These are phyloP conservation scores for Theileria equi DNA, from an alignment of 169 alveolate genomes.

Conservation along the genomic window DNA sequence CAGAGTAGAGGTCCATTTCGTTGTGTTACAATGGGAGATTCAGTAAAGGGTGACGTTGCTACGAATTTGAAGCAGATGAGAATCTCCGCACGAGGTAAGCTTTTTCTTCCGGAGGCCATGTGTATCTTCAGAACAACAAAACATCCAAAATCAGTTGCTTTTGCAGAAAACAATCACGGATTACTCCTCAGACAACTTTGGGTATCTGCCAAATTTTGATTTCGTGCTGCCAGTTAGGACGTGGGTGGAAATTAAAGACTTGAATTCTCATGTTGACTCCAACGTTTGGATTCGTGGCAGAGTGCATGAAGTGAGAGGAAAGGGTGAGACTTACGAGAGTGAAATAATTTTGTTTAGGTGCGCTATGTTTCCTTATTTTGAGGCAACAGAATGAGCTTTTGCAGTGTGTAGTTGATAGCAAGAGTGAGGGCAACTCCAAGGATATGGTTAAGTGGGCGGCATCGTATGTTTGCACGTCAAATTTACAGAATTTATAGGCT, in stretches of 20 bases:
- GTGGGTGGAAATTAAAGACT: conserved; percentile 23
- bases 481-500: conserved; percentile 11
- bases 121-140: conserved; percentile 40
- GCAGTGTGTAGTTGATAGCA: conserved; percentile 78
- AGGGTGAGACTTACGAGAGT: conserved; percentile 50
- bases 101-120: no score
- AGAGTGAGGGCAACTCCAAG: conserved; percentile 66
- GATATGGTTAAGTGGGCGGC: conserved; percentile 86
- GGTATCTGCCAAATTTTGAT: conserved; percentile 16
- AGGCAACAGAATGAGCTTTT: conserved; percentile 74
- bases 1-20: no score
- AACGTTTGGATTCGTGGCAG: conserved; percentile 81
- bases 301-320: conserved; percentile 77
- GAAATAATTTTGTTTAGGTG: conserved; percentile 28
- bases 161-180: conserved; percentile 41
- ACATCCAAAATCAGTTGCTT: conserved; percentile 13
- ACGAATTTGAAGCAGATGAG: no score
- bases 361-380: conserved; percentile 72
- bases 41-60: no score
- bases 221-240: conserved; percentile 5
- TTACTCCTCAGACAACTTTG: conserved; percentile 23
- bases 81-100: no score
- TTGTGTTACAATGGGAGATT: no score
- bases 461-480: conserved; percentile 8
- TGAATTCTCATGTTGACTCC: conserved; percentile 18